Base-by-base conservation (phyloP, 192 early-diverging fungal species). In the Geranomyces michiganensis region DNA sequence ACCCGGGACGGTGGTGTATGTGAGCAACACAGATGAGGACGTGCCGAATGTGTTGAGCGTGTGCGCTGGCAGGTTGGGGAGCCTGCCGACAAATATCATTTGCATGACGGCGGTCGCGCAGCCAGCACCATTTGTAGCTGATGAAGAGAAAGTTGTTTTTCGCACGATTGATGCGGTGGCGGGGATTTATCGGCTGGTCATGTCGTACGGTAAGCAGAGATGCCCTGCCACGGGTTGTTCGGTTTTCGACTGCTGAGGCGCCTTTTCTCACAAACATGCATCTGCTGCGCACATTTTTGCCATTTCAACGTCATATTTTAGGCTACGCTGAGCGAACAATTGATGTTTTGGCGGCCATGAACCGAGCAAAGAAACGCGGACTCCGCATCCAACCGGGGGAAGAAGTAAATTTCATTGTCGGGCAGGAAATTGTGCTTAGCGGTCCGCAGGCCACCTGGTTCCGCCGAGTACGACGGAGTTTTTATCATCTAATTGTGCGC, bases 171-270 rank as follows among this genome's bases (percentile, higher is more conserved):
- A 81, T 73, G 65, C 79, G 14, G 51, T 73, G 4, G 70, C 65
- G 15, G 79, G 79, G 22, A 78, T 81, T 53, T 81, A 81, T 56
- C 76, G 79, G 21, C 67, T 81, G 68, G 74, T 81, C 4, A 81
- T 81, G 44, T 78, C 76, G 12, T 81, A 81, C 60, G 79, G 78
- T 77, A 70, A n/a, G n/a, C n/a, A 29, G 4, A 10, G 17, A 43
- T 46, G 4, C 7, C 6, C 46, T 41, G 36, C 10, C 36, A 41
- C 36, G 3, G 5, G 3, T 41, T 7, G 7, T 29, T 21, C 13
- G 58, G 19, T 43, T 19, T 41, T 10, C 31, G 10, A 5, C 36
- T 41, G 36, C 36, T 10, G n/a, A n/a, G n/a, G n/a, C n/a, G n/a
- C n/a, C n/a, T n/a, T n/a, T n/a, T n/a, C n/a, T n/a, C n/a, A n/a